A percentile compares a stretch with the other conserved stretches of the same genome.
phyloP scores from a whole-genome alignment of 345 rosid genomes.

The Aquilaria sinensis region DNA sequence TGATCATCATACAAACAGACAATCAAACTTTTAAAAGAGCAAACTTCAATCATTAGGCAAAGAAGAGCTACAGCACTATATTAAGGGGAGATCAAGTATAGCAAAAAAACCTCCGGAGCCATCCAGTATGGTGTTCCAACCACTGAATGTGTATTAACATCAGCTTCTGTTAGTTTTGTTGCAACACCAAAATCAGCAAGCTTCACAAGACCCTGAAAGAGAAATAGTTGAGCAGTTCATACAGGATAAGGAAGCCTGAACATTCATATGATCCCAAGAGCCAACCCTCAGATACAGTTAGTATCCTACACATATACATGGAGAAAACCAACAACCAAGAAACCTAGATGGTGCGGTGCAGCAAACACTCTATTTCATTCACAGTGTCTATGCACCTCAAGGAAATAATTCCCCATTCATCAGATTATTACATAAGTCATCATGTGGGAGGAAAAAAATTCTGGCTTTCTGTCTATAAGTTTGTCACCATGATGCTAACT shows the following conservation, averaged over 20 bases:
- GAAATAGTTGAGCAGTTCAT: conserved; percentile 14
- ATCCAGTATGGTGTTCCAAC: conserved; percentile 99
- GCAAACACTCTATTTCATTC: no score
- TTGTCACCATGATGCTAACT: no score
- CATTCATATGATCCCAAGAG: no score
- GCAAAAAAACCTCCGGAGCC: conserved; percentile 91
- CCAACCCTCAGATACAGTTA: no score
- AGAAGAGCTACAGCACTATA: background rate
- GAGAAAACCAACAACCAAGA: background rate
- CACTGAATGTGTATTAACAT: conserved; percentile 92
- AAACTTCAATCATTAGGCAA: conserved; percentile 1
- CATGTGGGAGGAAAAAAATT: no score
- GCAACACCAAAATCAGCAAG: conserved; percentile 99
- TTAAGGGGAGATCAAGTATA: background rate
- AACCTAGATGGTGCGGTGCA: background rate
- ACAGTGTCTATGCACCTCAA: background rate
- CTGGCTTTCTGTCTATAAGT: no score
- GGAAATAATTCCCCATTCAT: no score
- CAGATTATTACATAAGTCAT: no score
- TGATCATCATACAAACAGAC: no score
- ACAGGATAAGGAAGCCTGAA: no score
- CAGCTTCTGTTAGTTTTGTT: conserved; percentile 96
- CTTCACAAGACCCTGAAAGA: conserved; percentile 84
- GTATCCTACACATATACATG: no score
- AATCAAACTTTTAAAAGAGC: no score